Conservation (phyloP, 306 rosid genomes). For the Castanea crenata region DNA sequence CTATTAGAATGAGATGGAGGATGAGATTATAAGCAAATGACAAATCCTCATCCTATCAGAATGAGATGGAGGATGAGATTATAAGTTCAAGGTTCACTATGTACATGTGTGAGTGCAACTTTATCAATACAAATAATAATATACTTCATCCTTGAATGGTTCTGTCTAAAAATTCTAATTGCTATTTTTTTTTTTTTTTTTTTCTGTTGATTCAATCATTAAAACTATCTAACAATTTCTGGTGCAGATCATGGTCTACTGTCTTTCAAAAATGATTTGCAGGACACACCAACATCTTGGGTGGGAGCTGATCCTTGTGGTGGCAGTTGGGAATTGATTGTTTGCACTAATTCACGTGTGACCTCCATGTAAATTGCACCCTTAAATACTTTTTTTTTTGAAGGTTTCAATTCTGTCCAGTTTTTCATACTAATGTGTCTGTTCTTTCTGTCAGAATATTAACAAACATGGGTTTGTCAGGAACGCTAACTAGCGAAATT, state of each 20-base stretch:
- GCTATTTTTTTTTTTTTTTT: neutral
- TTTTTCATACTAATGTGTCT: neutral
- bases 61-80: no score
- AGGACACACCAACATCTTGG: slow-evolving; percentile 37
- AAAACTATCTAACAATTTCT: slow-evolving; percentile 1
- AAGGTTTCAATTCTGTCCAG: neutral
- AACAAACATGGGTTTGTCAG: neutral
- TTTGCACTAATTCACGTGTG: slow-evolving; percentile 29
- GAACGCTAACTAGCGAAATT: neutral
- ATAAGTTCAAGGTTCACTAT: no score
- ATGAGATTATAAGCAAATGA: no score
- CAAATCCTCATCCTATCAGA: no score
- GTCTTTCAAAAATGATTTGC: slow-evolving; percentile 17
- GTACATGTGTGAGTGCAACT: no score
- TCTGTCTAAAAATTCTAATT: neutral
- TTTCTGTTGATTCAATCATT: neutral
- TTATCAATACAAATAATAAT: no score
- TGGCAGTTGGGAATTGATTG: slow-evolving; percentile 39
- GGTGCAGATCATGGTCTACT: slow-evolving; percentile 28
- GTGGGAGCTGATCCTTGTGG: slow-evolving; percentile 39
- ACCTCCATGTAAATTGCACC: slow-evolving; percentile 27
- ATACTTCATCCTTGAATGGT: neutral
- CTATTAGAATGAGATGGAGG: no score
- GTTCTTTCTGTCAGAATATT: neutral
- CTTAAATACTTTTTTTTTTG: neutral